A percentile compares a stretch with the other conserved stretches of the same genome.
Evolutionary conservation across 306 rosid genomes (phyloP).

Genomic region (Rosa persica): DNA sequence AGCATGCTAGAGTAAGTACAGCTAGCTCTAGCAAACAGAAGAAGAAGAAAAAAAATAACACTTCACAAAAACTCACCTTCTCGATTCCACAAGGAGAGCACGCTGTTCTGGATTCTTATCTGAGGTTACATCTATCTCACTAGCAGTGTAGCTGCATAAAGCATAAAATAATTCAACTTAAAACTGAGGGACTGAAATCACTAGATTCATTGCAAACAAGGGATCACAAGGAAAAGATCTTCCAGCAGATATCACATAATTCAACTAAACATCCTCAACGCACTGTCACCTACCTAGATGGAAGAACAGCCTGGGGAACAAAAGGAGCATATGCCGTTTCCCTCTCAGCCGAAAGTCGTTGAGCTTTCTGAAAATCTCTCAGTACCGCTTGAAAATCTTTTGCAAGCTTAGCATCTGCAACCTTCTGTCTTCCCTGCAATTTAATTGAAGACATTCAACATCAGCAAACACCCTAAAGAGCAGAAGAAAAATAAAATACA

Average conservation of each 20-base stretch:
- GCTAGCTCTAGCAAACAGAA: not conserved
- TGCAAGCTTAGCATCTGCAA: slow-evolving; percentile 95
- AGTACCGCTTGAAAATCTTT: slow-evolving; percentile 94
- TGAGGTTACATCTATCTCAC: slow-evolving; percentile 52
- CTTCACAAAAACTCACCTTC: slow-evolving; percentile 51
- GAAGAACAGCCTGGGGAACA: slow-evolving; percentile 69
- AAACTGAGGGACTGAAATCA: not conserved
- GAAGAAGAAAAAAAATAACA: not conserved
- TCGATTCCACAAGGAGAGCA: slow-evolving; percentile 80
- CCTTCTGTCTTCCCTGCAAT: slow-evolving; percentile 83
- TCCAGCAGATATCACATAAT: slow-evolving; percentile 4
- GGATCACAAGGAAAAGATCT: not conserved
- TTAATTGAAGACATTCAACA: slow-evolving; percentile 12
- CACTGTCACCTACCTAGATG: slow-evolving; percentile 54
- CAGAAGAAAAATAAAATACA: not conserved
- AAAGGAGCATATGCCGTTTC: slow-evolving; percentile 90
- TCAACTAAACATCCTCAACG: not conserved
- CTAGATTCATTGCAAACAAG: not conserved
- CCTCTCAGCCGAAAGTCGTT: slow-evolving; percentile 95
- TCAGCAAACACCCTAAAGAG: slow-evolving; percentile 1
- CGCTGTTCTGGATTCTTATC: slow-evolving; percentile 68
- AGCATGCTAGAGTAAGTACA: not conserved
- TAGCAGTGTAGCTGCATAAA: slow-evolving; percentile 63
- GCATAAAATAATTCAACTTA: slow-evolving; percentile 9
- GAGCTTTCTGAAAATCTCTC: slow-evolving; percentile 95